Conservation (phyloP, 2,329 filamentous ascomycete species). For the Exophiala lecanii-corni region DNA sequence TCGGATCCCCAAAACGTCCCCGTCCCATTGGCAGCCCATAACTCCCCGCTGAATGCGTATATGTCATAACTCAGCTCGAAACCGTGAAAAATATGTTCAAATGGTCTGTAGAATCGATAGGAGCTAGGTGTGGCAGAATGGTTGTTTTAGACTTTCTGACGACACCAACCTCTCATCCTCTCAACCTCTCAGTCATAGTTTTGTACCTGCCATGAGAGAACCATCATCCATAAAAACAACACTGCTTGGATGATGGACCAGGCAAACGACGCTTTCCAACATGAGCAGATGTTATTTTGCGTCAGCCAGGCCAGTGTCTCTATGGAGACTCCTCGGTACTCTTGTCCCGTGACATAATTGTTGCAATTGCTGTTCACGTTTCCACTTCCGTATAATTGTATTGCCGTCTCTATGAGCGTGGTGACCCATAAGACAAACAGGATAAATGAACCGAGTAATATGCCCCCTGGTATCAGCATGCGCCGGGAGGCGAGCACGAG, state of each 20-base stretch:
- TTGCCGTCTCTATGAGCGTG: slow-evolving; percentile 58
- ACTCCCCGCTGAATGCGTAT: slow-evolving; percentile 9
- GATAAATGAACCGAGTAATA: slow-evolving; percentile 58
- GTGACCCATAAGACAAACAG: slow-evolving; percentile 59
- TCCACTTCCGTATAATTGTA: slow-evolving; percentile 56
- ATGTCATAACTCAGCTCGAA: slow-evolving; percentile 7
- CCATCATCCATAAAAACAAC: slow-evolving; percentile 64
- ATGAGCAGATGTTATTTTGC: slow-evolving; percentile 59
- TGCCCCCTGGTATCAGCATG: slow-evolving; percentile 54
- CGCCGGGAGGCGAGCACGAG: slow-evolving; percentile 53
- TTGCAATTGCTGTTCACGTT: slow-evolving; percentile 58
- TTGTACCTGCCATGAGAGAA: slow-evolving; percentile 56
- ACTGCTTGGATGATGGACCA: slow-evolving; percentile 60
- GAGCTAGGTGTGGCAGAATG: no score
- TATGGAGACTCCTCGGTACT: slow-evolving; percentile 44
- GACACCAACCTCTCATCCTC: no score
- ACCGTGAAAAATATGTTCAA: no score
- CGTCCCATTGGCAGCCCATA: no score
- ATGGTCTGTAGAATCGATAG: no score
- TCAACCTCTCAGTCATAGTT: slow-evolving; percentile 36
- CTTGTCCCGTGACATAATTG: slow-evolving; percentile 49
- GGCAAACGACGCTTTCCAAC: slow-evolving; percentile 60
- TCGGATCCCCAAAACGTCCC: no score
- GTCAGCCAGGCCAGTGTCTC: slow-evolving; percentile 59
- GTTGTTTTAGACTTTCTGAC: no score